Conservation (phyloP, 2,329 filamentous ascomycete genomes). For the Colletotrichum camelliae region DNA sequence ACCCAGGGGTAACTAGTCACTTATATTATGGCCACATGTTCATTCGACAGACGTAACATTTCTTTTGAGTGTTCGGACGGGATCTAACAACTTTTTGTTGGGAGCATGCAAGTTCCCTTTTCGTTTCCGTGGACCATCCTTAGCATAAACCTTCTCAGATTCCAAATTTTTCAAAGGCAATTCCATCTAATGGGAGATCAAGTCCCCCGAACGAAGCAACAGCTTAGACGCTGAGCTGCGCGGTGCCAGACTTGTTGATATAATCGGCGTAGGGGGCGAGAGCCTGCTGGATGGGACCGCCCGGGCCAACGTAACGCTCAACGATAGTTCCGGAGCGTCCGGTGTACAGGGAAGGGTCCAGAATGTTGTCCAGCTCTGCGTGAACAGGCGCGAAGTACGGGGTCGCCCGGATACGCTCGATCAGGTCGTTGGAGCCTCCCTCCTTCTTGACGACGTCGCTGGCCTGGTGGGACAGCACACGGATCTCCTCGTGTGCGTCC, state of each 20-base stretch:
- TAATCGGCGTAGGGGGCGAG: conserved; percentile 41
- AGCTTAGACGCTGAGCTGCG: conserved; percentile 42
- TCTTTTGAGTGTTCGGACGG: neutral
- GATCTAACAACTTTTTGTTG: neutral
- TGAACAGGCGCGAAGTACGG: conserved; percentile 79
- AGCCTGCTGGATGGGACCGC: conserved; percentile 42
- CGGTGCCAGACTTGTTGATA: conserved; percentile 38
- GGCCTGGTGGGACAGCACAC: conserved; percentile 81
- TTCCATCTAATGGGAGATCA: neutral
- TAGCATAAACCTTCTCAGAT: neutral
- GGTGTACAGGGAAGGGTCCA: conserved; percentile 63
- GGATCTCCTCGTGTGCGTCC: conserved; percentile 87
- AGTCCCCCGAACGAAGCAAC: neutral
- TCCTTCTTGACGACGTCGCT: conserved; percentile 61
- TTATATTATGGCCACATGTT: neutral
- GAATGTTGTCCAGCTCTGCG: conserved; percentile 70
- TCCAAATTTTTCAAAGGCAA: neutral
- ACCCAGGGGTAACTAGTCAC: neutral
- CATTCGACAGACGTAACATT: neutral
- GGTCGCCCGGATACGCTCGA: conserved; percentile 74
- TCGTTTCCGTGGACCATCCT: neutral
- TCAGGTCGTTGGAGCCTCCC: conserved; percentile 41
- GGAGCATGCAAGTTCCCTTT: neutral
- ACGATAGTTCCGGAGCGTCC: conserved; percentile 51
- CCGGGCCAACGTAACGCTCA: conserved; percentile 47